Base-by-base conservation (phyloP, 371 early-diverging fungal genomes). In the Umbelopsis sp. region DNA sequence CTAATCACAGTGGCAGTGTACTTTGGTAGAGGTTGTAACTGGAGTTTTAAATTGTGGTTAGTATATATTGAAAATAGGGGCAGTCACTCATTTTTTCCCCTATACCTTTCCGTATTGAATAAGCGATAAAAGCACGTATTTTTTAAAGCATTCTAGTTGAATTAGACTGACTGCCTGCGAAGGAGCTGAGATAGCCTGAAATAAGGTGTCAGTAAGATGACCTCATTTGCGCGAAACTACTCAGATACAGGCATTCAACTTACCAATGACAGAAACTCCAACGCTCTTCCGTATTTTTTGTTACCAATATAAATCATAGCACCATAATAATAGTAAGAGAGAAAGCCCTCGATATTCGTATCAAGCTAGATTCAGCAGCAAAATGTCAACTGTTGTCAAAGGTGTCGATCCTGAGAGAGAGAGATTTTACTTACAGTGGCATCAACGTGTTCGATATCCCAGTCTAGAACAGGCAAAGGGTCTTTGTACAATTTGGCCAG, bases 301-400 rank as follows among this genome's bases (percentile, higher is more conserved):
- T 89, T 82, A 32, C 86, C 89, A 37, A 89, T 85, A 67, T 87
- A 89, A 22, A 92, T 70, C 81, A 93, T 87, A 24, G 89, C 90
- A 46, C 92, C 93, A 70, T 94, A 93, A 76, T 94, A 95, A 66
- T 90, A 85, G 77, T 93, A 93, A 37, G 89, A 80, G 45, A 94
- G 74, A 73, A 88, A 89, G 64, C 86, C 85, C 53, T 84, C 84
- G 69, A 86, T 79, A 1, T 70, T 67, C 10, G 86, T 62, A 53
- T 72, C 75, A 44, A 76, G 64, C 24, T 52, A 65, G 16, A 18
- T 79, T 78, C 65, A 50, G 9, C n/a, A 50, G 10, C 29, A n/a
- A n/a, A 12, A n/a, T 38, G 51, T 35, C 12, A 41, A 41, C 10
- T 41, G 41, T 12, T 1, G 41, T 41, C 41, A 41, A 12, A 41